These are phyloP conservation scores for Nemania sp. DNA, from an alignment of 2,329 filamentous ascomycete species.

Conservation along the genomic window DNA sequence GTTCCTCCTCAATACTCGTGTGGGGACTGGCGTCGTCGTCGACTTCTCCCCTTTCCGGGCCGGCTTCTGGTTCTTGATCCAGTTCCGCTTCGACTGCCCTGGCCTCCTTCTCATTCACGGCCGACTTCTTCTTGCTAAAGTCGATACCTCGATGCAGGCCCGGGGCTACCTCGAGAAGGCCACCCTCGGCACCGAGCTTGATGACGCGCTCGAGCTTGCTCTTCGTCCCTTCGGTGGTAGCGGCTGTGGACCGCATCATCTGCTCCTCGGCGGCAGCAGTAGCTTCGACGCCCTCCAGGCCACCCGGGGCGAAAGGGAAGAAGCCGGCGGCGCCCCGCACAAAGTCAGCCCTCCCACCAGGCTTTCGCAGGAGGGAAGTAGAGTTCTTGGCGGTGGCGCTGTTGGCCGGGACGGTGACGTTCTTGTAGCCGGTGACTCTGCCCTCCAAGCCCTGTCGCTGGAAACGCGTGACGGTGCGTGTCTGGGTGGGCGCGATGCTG, in stretches of 20 bases:
- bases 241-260: constrained; percentile 57
- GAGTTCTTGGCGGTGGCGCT: constrained; percentile 95
- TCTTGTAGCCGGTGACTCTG: constrained; percentile 88
- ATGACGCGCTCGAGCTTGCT: constrained; percentile 82
- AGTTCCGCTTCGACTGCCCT: constrained; percentile 61
- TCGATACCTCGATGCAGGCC: constrained; percentile 80
- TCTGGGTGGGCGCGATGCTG: constrained; percentile 85
- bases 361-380: constrained; percentile 84
- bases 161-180: constrained; percentile 79
- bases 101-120: constrained; percentile 63
- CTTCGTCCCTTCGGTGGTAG: constrained; percentile 48
- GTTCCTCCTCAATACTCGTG: constrained; percentile 30
- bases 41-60: constrained; percentile 40
- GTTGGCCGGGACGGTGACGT: constrained; percentile 87
- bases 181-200: constrained; percentile 75
- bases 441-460: constrained; percentile 90
- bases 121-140: constrained; percentile 63
- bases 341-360: constrained; percentile 85
- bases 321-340: constrained; percentile 91
- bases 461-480: constrained; percentile 92
- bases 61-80: constrained; percentile 51
- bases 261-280: constrained; percentile 84
- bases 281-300: constrained; percentile 83
- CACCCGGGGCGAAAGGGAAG: constrained; percentile 91
- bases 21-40: constrained; percentile 33